These are phyloP conservation scores for Dothidotthia symphoricarpi DNA, from an alignment of 2,329 filamentous ascomycete species.

Conservation along the genomic window DNA sequence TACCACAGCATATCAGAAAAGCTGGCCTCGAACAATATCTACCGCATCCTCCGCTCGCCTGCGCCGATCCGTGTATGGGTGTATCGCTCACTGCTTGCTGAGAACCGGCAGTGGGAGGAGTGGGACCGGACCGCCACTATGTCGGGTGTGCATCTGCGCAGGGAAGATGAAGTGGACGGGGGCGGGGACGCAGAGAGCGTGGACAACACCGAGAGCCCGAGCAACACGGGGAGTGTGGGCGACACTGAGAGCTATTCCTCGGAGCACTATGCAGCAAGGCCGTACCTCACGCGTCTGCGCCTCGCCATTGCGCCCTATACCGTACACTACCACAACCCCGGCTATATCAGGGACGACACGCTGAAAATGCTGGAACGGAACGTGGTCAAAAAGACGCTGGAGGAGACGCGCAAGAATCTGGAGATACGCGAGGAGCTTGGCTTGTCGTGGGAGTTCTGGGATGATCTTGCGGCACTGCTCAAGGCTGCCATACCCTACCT, in stretches of 20 bases:
- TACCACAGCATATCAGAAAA: conserved; percentile 22
- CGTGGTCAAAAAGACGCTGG: conserved; percentile 59
- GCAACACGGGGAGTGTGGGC: conserved; percentile 14
- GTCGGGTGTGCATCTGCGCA: background rate
- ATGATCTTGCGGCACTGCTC: conserved; percentile 57
- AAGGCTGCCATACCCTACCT: conserved; percentile 61
- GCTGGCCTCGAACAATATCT: conserved; percentile 26
- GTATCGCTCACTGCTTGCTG: conserved; percentile 24
- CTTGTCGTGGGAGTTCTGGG: conserved; percentile 58
- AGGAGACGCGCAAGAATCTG: conserved; percentile 56
- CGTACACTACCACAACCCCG: conserved; percentile 60
- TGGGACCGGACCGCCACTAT: conserved; percentile 12
- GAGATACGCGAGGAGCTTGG: conserved; percentile 59
- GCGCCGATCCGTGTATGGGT: conserved; percentile 29
- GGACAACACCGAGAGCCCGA: conserved; percentile 12
- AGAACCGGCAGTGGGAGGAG: conserved; percentile 22
- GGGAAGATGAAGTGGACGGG: conserved; percentile 4
- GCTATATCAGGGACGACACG: conserved; percentile 59
- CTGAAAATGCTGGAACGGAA: conserved; percentile 56
- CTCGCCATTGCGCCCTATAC: conserved; percentile 50
- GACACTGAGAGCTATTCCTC: conserved; percentile 16
- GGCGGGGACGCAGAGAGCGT: background rate
- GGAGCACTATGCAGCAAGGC: conserved; percentile 14
- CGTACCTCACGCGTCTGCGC: conserved; percentile 47
- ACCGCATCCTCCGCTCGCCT: conserved; percentile 26